phyloP scores from a whole-genome alignment of 352 stramenopile genomes.

The Globisporangium echinulatum region DNA sequence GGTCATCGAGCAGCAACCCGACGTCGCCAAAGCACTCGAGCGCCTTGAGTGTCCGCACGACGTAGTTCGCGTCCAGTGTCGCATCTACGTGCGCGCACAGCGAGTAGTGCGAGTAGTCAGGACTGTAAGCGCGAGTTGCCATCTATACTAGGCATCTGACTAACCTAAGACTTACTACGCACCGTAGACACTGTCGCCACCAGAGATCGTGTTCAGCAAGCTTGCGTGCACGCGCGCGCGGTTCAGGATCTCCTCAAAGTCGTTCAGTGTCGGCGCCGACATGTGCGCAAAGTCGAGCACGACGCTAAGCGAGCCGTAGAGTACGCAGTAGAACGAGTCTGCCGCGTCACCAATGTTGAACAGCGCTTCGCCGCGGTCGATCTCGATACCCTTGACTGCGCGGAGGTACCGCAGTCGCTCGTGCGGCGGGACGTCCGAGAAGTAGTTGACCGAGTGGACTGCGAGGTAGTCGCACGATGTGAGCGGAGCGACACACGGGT shows the following conservation, averaged over 20 bases:
- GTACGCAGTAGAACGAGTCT: conserved; percentile 73
- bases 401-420: conserved; percentile 59
- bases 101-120: too few relatives aligned
- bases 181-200: conserved; percentile 12
- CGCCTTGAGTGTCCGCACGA: conserved; percentile 54
- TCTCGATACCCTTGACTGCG: conserved; percentile 54
- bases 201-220: conserved; percentile 36
- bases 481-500: too few relatives aligned
- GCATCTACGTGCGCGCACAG: background rate
- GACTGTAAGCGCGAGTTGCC: too few relatives aligned
- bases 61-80: conserved; percentile 41
- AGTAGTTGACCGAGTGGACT: conserved; percentile 64
- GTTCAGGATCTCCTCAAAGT: conserved; percentile 72
- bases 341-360: conserved; percentile 66
- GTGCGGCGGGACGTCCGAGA: conserved; percentile 41
- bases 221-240: conserved; percentile 62
- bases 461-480: background rate
- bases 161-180: background rate
- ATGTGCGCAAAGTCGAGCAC: conserved; percentile 72
- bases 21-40: conserved; percentile 73
- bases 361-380: conserved; percentile 54
- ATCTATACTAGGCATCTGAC: too few relatives aligned
- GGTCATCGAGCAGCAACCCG: conserved; percentile 45
- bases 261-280: conserved; percentile 48
- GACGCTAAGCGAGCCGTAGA: conserved; percentile 67